These are phyloP conservation scores for Thelonectria discophora DNA, from an alignment of 2,329 filamentous ascomycete species.

Conservation along the genomic window DNA sequence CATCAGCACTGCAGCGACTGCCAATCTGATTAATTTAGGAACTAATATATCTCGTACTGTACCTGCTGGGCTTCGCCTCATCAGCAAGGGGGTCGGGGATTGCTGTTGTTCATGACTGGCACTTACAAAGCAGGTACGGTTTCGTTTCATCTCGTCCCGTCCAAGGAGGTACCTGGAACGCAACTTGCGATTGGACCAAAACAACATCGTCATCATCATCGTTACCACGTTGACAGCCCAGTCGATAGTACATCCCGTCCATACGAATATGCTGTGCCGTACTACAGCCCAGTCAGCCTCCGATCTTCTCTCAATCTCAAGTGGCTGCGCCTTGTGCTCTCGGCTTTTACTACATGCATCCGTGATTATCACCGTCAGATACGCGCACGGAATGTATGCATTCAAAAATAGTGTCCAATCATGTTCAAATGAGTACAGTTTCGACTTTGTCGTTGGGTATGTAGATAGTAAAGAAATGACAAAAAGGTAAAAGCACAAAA, in stretches of 20 bases:
- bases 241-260: too few relatives aligned
- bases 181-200: too few relatives aligned
- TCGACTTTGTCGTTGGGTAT: constrained; percentile 24
- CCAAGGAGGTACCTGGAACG: too few relatives aligned
- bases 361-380: not conserved
- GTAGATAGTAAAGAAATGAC: constrained; percentile 4
- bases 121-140: too few relatives aligned
- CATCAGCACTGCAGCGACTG: not conserved
- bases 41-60: not conserved
- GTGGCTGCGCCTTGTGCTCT: constrained; percentile 11
- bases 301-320: not conserved
- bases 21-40: not conserved
- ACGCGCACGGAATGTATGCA: not conserved
- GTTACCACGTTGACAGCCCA: too few relatives aligned
- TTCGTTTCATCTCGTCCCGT: too few relatives aligned
- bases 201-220: too few relatives aligned
- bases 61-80: not conserved
- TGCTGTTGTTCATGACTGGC: too few relatives aligned
- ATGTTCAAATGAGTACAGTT: constrained; percentile 5
- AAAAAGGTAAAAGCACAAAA: constrained; percentile 3
- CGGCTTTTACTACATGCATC: constrained; percentile 4
- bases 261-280: not conserved
- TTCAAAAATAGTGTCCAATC: constrained; percentile 6
- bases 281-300: not conserved
- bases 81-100: too few relatives aligned